Conservation (phyloP, 371 early-diverging fungal genomes). For the Blakeslea trispora region DNA sequence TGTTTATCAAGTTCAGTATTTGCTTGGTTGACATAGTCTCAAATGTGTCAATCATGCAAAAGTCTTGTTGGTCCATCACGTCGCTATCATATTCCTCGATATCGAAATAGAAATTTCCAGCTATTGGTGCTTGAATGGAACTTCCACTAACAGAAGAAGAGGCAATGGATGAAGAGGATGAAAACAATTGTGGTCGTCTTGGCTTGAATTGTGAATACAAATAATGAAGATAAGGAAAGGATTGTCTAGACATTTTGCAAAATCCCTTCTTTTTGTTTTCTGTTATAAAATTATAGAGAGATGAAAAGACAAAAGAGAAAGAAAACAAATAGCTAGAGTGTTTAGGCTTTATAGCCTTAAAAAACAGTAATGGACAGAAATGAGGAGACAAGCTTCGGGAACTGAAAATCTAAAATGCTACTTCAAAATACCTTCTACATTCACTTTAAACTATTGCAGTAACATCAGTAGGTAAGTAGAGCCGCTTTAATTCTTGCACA, state of each 20-base stretch:
- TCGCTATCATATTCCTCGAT: not conserved
- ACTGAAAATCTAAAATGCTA: too few relatives aligned
- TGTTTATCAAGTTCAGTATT: not conserved
- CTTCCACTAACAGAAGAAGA: not conserved
- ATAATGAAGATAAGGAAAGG: not conserved
- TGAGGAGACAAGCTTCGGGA: too few relatives aligned
- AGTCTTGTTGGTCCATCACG: not conserved
- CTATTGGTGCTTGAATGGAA: not conserved
- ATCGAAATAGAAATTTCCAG: not conserved
- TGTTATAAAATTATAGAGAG: too few relatives aligned
- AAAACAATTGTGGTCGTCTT: not conserved
- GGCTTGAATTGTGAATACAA: not conserved
- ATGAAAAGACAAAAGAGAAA: too few relatives aligned
- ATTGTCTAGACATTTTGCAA: not conserved
- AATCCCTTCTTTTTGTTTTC: too few relatives aligned
- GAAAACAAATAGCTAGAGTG: too few relatives aligned
- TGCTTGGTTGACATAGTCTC: not conserved
- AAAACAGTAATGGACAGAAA: too few relatives aligned
- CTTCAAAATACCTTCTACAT: too few relatives aligned
- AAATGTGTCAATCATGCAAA: not conserved
- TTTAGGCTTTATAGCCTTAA: too few relatives aligned
- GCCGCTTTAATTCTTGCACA: too few relatives aligned
- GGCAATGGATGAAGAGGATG: not conserved
- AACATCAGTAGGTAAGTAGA: too few relatives aligned
- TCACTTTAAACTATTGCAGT: too few relatives aligned